Percentiles rank a stretch among this genome's conserved stretches.
Conservation (phyloP, 1,284 basidiomycete genomes). For the Austroboletus rostrupii region DNA sequence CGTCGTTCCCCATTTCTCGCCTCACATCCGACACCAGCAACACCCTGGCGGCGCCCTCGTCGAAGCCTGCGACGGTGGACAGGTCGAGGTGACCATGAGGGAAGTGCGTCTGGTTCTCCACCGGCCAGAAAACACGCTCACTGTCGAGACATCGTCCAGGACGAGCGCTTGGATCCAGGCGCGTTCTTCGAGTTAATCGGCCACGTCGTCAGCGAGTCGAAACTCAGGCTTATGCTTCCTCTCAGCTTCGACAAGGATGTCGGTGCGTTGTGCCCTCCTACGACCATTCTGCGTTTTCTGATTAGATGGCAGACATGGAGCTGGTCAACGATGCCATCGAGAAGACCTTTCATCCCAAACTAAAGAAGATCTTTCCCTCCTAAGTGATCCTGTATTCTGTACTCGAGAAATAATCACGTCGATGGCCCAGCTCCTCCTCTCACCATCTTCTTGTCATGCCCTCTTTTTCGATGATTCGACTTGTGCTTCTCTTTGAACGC, state of each 20-base stretch:
- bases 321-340: constrained; percentile 64
- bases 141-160: constrained; percentile 33
- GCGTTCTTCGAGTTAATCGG: constrained; percentile 77
- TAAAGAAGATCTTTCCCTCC: constrained; percentile 47
- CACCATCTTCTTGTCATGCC: constrained; percentile 76
- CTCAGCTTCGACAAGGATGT: constrained; percentile 56
- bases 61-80: constrained; percentile 67
- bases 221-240: constrained; percentile 58
- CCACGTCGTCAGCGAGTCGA: constrained; percentile 54
- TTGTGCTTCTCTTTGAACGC: constrained; percentile 72
- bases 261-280: constrained; percentile 39
- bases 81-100: constrained; percentile 56
- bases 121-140: neutral
- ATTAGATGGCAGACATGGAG: constrained; percentile 50
- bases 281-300: constrained; percentile 1
- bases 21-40: constrained; percentile 36
- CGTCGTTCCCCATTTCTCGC: neutral
- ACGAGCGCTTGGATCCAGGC: constrained; percentile 45
- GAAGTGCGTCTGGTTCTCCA: constrained; percentile 36
- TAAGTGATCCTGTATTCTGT: constrained; percentile 5
- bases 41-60: constrained; percentile 58
- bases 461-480: constrained; percentile 65
- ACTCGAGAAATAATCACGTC: neutral
- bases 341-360: constrained; percentile 60
- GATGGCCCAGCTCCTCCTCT: constrained; percentile 40